phyloP scores from a whole-genome alignment of 495 filamentous ascomycete species.

The Daldinia childiae region DNA sequence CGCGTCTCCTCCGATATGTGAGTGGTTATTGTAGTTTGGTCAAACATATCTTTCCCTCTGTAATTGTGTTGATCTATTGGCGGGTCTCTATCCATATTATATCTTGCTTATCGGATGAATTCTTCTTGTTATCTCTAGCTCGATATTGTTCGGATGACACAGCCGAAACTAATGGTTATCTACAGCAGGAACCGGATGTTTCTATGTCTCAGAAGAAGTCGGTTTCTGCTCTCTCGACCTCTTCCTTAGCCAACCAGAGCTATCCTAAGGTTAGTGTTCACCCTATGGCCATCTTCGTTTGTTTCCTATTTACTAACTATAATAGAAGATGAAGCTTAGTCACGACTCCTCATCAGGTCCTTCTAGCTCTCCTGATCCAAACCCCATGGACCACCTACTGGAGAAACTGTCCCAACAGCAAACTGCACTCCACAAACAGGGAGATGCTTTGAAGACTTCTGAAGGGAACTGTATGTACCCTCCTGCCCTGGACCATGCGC shows the following conservation, averaged over 20 bases:
- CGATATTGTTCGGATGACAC: background rate
- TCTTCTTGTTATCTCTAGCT: background rate
- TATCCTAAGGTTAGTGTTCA: conserved; percentile 51
- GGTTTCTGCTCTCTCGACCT: conserved; percentile 55
- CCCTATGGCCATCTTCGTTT: background rate
- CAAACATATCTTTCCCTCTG: background rate
- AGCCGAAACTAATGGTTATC: conserved; percentile 18
- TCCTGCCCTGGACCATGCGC: conserved; percentile 55
- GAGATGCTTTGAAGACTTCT: conserved; percentile 55
- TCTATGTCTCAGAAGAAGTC: conserved; percentile 52
- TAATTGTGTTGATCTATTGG: background rate
- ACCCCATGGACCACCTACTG: conserved; percentile 68
- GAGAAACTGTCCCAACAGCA: conserved; percentile 76
- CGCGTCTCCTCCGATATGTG: conserved; percentile 42
- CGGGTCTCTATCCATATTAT: conserved; percentile 13
- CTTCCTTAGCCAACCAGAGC: conserved; percentile 61
- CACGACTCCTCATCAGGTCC: conserved; percentile 51
- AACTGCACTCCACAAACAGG: conserved; percentile 63
- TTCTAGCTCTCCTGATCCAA: conserved; percentile 46
- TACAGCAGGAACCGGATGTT: conserved; percentile 35
- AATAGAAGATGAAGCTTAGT: conserved; percentile 60
- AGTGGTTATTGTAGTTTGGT: conserved; percentile 18
- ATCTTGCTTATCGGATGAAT: background rate
- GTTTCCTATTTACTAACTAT: conserved; percentile 45
- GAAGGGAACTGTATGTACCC: conserved; percentile 53